A percentile compares a stretch with the other conserved stretches of the same genome.
Conservation (phyloP, 768 basidiomycete genomes). For the Trametes punicea region DNA sequence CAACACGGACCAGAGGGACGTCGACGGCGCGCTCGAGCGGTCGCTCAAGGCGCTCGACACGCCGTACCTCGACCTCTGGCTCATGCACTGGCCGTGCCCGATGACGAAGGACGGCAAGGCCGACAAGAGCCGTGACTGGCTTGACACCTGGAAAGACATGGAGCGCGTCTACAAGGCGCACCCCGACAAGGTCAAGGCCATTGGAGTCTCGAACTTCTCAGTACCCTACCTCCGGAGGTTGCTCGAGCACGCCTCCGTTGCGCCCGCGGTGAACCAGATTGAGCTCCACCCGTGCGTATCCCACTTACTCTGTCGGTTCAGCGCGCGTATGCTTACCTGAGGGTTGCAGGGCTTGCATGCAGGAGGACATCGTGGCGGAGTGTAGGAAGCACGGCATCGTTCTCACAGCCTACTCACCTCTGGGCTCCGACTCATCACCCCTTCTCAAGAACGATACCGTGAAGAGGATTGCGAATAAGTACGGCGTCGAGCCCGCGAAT, state of each 20-base stretch:
- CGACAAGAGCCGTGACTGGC: slow-evolving; percentile 57
- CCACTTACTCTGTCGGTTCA: not conserved
- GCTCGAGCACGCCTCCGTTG: slow-evolving; percentile 48
- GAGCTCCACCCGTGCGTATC: slow-evolving; percentile 63
- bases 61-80: slow-evolving; percentile 78
- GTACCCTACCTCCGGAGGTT: slow-evolving; percentile 60
- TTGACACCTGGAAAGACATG: slow-evolving; percentile 79
- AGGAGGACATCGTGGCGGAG: slow-evolving; percentile 60
- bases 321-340: not conserved
- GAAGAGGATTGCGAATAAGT: slow-evolving; percentile 56
- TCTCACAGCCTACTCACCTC: slow-evolving; percentile 75
- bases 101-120: slow-evolving; percentile 54
- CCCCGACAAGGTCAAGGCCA: slow-evolving; percentile 72
- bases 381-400: slow-evolving; percentile 64
- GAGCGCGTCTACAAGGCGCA: slow-evolving; percentile 62
- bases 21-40: slow-evolving; percentile 58
- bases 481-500: slow-evolving; percentile 58
- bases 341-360: slow-evolving; percentile 50
- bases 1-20: slow-evolving; percentile 57
- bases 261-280: slow-evolving; percentile 80
- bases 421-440: slow-evolving; percentile 70
- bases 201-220: slow-evolving; percentile 79
- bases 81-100: slow-evolving; percentile 84
- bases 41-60: slow-evolving; percentile 70
- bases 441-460: slow-evolving; percentile 60